Evolutionary conservation across 208 protist genomes (phyloP).

Genomic region (Tritrichomonas foetus): DNA sequence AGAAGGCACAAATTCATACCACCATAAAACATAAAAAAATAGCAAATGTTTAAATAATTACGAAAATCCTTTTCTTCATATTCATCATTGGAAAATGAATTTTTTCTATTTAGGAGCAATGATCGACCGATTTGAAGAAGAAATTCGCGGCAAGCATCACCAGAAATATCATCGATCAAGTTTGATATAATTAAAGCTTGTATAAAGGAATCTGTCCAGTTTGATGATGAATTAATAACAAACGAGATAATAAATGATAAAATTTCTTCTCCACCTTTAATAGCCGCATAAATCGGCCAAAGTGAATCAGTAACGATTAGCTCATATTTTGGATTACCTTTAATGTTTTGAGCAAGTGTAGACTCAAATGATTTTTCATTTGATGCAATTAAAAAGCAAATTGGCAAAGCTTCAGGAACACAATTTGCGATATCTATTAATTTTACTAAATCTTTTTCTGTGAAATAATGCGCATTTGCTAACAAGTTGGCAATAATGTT

Average conservation of each 20-base stretch:
- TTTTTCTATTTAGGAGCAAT: not conserved
- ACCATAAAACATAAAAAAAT: not conserved
- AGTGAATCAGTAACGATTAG: not conserved
- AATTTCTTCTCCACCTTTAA: not conserved
- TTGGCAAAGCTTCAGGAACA: too few relatives aligned
- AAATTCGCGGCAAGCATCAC: not conserved
- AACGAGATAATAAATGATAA: not conserved
- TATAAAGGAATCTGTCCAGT: not conserved
- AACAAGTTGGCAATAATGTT: too few relatives aligned
- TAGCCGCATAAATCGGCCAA: not conserved
- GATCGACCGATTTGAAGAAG: not conserved
- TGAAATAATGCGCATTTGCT: too few relatives aligned
- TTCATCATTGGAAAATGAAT: not conserved
- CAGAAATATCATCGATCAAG: not conserved
- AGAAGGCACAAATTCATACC: not conserved
- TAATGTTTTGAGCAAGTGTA: too few relatives aligned
- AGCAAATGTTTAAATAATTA: not conserved
- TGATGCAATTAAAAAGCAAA: too few relatives aligned
- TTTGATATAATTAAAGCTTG: not conserved
- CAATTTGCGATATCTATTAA: too few relatives aligned
- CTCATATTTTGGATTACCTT: not conserved
- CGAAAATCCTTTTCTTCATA: not conserved
- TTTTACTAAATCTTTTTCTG: too few relatives aligned
- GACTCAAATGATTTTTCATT: too few relatives aligned
- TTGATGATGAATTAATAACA: not conserved